Base-by-base conservation (phyloP, 129 eudicot species). In the Cynara cardunculus region DNA sequence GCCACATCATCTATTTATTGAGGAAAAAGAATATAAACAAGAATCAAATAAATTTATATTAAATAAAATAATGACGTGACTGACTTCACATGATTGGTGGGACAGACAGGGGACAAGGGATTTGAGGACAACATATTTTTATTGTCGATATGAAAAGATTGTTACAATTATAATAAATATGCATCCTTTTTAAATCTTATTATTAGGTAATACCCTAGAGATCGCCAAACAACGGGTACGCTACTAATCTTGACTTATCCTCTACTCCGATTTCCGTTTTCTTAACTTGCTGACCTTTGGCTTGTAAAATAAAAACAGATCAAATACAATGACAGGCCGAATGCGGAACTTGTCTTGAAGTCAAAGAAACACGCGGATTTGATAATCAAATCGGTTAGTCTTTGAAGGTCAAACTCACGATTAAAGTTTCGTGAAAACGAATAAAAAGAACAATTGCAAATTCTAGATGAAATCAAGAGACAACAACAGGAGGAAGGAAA, bases 181-280 rank as follows among this genome's bases (percentile, higher is more conserved):
- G 65, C 22, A 56, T 13, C n/a, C 5, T 37, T 78, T 69, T 75
- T 46, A 28, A 25, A 53, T 68, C 72, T 2, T 37, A 46, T 73
- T 88, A 82, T 73, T 77, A 90, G 97, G 97, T 75, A 95, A 89
- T 46, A 82, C 93, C 27, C 93, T 89, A n/a, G 92, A 90, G 69
- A 84, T 85, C 41, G 97, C 99, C 74, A 90, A 91, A 78, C 89
- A 86, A 80, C 91, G 99, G 89, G 99, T 92, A 89, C 82, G 88
- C 53, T 69, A 28, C 32, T 72, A 71, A 72, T 2, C 44, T 81
- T 62, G 27, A 39, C 30, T 25, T 66, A 39, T 64, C 0, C 26
- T 30, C 34, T 7, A 18, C 2, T 71, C 32, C 24, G 1, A 24
- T 76, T 31, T 53, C 1, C 27, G 32, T 19, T 35, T 76, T 18